phyloP scores from a whole-genome alignment of 331 rosid genomes.

The Quercus phellos region DNA sequence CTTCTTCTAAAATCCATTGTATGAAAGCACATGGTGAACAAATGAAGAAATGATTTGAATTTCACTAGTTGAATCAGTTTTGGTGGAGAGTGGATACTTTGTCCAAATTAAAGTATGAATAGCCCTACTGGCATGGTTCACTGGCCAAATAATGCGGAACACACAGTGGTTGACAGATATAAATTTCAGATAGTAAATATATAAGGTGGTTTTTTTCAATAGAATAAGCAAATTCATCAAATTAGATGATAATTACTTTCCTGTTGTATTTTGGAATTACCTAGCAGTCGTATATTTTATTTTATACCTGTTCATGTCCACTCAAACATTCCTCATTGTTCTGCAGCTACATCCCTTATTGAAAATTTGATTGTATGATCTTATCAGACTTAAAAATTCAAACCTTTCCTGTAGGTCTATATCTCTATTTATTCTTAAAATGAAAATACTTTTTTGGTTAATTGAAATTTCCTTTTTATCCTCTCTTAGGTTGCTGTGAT shows the following conservation, averaged over 20 bases:
- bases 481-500: conserved; percentile 83
- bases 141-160: no score
- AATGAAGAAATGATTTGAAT: neutral
- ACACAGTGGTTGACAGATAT: no score
- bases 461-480: neutral
- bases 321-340: neutral
- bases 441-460: neutral
- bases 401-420: neutral
- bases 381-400: neutral
- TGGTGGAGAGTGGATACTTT: no score
- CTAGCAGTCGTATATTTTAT: neutral
- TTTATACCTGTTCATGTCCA: neutral
- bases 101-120: no score
- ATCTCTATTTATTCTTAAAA: no score
- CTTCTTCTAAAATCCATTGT: neutral
- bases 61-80: no score
- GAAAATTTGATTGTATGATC: neutral
- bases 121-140: no score
- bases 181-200: neutral
- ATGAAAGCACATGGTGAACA: neutral
- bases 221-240: neutral
- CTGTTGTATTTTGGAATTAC: neutral
- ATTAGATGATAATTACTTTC: neutral
- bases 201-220: neutral
- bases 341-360: neutral